Base-by-base conservation (phyloP, 2,329 filamentous ascomycete species). In the Verticillium nonalfalfae region DNA sequence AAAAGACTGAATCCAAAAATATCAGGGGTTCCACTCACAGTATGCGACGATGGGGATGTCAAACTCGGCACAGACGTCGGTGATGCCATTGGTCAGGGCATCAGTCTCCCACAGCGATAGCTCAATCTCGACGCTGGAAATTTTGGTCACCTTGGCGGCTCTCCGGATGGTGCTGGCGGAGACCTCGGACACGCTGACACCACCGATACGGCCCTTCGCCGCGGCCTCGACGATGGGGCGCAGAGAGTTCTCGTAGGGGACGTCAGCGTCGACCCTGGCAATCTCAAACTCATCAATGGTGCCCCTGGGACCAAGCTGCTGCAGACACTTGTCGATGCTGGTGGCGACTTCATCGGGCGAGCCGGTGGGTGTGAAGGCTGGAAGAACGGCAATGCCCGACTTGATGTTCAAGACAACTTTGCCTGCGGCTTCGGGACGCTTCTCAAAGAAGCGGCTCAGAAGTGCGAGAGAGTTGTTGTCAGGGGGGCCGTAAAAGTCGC, bases 221-320 rank as follows among this genome's bases (percentile, higher is more conserved):
- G 35, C 35, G 55, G 45, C 57, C 21, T 77, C 72, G 10, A 18
- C 55, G 21, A 56, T 56, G 55, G 31, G 55, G 61, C 71, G 73
- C 36, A 77, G 62, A 3, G 71, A 70, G 6, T 66, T 69, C 66
- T 81, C 77, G 54, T 80, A 69, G 60, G 86, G 82, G 36, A 84
- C 76, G 33, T 60, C 66, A 5, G 66, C 64, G 57, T 71, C 69
- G 9, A 68, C 63, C 3, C 83, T 75, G 2, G 81, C 81, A 58
- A 73, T 78, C 63, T 81, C 76, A 61, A 85, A 85, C 59, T 85
- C 74, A 69, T 85, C 82, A 64, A 85, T 72, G 45, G 45, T 50
- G 15, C 45, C 45, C 45, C 45, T 50, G 11, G 45, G 45, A 11
- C 45, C 45, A 5, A 50, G 45, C 45, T 50, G 45, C 18, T 50